Base-by-base conservation (phyloP, 176 grass and related monocot genomes). In the Raddia distichophylla region DNA sequence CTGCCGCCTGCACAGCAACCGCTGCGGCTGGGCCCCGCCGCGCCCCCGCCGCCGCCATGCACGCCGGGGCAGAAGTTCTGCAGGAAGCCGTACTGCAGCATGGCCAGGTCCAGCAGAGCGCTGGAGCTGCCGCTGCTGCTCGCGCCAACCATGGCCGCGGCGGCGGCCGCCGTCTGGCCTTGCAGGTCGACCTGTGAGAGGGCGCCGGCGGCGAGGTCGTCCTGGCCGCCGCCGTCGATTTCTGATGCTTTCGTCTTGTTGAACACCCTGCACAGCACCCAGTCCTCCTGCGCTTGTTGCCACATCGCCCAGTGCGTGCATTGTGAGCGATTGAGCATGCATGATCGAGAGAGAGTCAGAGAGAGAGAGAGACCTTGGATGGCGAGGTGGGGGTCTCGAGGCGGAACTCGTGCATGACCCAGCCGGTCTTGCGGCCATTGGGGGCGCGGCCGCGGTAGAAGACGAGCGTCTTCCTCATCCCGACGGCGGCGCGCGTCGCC, bases 351-450 rank as follows among this genome's bases (percentile, higher is more conserved):
- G 27, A 27, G 27, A 27, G 27, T 27, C 27, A 27, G 27, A 27
- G 27, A 27, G 27, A 27, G 37, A 2, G 37, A 2, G 37, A 40
- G 2, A 2, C 3, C 90, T 95, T 92, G 0, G 82, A 74, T 19
- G 71, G 74, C 6, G 87, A 77, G 47, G 54, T 65, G 1, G 82
- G 81, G 20, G 87, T 88, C 50, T 95, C 89, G 1, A 92, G 81
- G 45, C 90, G 80, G 48, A 95, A 95, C 74, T 95, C 93, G 14
- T 95, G 93, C 93, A 95, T 95, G 55, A 95, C 87, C 93, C 93
- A 95, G 4, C 64, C 47, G 13, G 87, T 86, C 82, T 92, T 95
- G 5, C 54, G 33, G 4, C 93, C 93, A 7, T 83, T 95, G 2
- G 90, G 93, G n/a, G 93, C 93, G 19, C 93, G 73, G 0, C 93